Base-by-base conservation (phyloP, 805 yeast species). In the Candida boidinii region DNA sequence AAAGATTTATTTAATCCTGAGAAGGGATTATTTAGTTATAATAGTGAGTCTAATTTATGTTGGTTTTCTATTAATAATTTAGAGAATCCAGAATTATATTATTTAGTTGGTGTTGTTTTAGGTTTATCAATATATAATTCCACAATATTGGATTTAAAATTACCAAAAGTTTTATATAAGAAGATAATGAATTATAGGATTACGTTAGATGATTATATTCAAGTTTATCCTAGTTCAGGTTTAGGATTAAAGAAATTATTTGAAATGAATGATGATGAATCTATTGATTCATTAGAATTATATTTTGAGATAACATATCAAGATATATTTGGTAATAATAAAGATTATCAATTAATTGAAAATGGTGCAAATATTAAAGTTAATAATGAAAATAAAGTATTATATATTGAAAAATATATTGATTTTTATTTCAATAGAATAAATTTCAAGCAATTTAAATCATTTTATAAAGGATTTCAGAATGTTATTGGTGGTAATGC, bases 41-140 rank as follows among this genome's bases (percentile, higher is more conserved):
- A 76, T 27, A 82, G 77, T 15, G 86, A 78, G 39, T 81, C 94
- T 8, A 66, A 74, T 31, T 63, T 68, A 24, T 68, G 79, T 32
- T 92, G 96, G 95, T 88, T 90, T 54, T 61, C 74, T 13, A 54
- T 73, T 5, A 49, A 60, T 5, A 66, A 75, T 3, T 43, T 64
- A 7, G 62, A 64, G 12, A 59, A 61, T 36, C 49, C 53, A 16
- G 85, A 79, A 38, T 58, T 76, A 39, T 88, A 79, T 56, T 79
- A 73, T 47, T 60, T 86, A 23, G 79, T 87, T 34, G 98, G 98
- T 0, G 83, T 82, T 2, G 79, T 87, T 2, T 57, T 92, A 26
- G 97, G 96, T 0, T 64, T 92, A 44, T 96, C 97, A 0, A 78
- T 92, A 22, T 86, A 84, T 54, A 92, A 90, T 54, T 82, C 96